Conservation (phyloP, 2,329 filamentous ascomycete species). For the Blastomyces silverae region DNA sequence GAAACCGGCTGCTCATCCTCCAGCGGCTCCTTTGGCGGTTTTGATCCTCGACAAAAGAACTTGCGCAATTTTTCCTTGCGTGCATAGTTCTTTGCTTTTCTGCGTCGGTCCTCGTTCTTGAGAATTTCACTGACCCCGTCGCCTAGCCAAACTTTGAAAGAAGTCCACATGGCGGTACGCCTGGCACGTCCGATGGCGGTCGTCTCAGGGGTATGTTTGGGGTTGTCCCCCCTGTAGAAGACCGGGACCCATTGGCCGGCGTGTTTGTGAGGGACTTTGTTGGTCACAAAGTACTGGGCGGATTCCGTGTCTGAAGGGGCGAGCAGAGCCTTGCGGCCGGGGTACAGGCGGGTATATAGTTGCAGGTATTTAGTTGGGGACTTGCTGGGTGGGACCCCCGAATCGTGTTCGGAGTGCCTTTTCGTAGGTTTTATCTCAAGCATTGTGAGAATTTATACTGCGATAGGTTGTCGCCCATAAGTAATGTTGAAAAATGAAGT, state of each 20-base stretch:
- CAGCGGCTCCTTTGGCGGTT: slow-evolving; percentile 7
- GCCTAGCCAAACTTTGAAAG: slow-evolving; percentile 11
- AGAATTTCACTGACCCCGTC: slow-evolving; percentile 7
- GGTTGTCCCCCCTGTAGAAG: slow-evolving; percentile 11
- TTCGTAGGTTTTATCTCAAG: background rate
- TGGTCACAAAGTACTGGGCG: slow-evolving; percentile 10
- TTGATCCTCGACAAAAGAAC: slow-evolving; percentile 4
- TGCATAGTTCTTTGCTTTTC: slow-evolving; percentile 4
- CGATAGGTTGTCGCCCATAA: background rate
- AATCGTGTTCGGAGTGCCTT: background rate
- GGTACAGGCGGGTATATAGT: slow-evolving; percentile 3
- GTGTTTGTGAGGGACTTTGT: slow-evolving; percentile 9
- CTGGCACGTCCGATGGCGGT: background rate
- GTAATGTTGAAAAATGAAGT: background rate
- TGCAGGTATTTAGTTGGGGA: slow-evolving; percentile 3
- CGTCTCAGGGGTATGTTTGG: slow-evolving; percentile 9
- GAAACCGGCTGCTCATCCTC: slow-evolving; percentile 9
- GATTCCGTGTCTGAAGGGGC: background rate
- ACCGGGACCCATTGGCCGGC: slow-evolving; percentile 1
- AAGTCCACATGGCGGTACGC: slow-evolving; percentile 9
- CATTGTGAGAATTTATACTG: background rate
- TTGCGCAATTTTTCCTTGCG: slow-evolving; percentile 11
- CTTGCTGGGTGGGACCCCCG: background rate
- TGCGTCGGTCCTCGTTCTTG: slow-evolving; percentile 7
- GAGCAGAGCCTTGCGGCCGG: slow-evolving; percentile 6